Base-by-base conservation (phyloP, 345 rosid species). In the Ricinus communis region DNA sequence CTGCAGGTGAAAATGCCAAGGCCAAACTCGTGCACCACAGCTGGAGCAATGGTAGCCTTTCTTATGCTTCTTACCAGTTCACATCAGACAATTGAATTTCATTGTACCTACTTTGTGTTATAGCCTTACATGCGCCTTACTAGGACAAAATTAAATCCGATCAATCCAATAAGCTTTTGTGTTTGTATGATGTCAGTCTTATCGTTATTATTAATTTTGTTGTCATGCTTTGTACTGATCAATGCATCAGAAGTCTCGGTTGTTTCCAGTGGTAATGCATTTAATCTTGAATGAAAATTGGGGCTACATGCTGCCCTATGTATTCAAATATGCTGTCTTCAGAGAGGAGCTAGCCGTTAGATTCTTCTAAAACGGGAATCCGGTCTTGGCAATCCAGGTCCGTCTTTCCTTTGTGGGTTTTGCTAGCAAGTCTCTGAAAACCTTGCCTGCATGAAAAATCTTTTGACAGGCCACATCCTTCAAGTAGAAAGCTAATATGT, bases 41-140 rank as follows among this genome's bases (percentile, higher is more conserved):
- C 66, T 95, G 98, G 99, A 76, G 74, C 24, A 71, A 77, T 36
- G 93, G 93, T 58, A 60, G 87, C 28, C 70, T 91, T 65, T 95
- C 98, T 22, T 95, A 88, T 79, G 74, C 98, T 60, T 92, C 98
- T 62, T 88, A 95, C 70, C 82, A 82, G 80, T 95, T 92, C 70
- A 71, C 87, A 13, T 31, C 85, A 27, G 61, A 43, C 79, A 8
- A 57, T 28, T 82, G 82, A 73, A 79, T 46, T 41, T 24, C 65
- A 41, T 56, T 49, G 1, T 30, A 56, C 19, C n/a, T n/a, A n/a
- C n/a, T 3, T 15, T 24, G 67, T 63, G 33, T 18, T 45, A 9
- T 58, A 60, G 5, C 21, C 6, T 28, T 18, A 10, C 56, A 19
- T 46, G 38, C 12, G 36, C 30, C 13, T 22, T n/a, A 40, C 28